Base-by-base conservation (phyloP, 441 rosid species). In the Erodium chrysanthum region DNA sequence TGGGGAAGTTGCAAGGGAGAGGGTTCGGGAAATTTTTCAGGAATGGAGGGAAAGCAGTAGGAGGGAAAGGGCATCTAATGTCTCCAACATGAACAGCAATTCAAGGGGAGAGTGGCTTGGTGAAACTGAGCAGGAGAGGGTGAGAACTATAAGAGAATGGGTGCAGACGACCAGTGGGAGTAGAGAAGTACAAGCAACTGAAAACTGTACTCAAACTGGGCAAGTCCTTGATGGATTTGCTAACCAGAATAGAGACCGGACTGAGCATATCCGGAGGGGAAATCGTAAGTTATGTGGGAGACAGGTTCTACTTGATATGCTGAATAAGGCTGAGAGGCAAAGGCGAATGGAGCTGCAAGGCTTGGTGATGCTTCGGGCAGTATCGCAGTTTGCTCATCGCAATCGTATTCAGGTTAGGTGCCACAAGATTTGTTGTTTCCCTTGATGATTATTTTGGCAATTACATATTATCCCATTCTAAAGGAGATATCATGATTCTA, bases 301-400 rank as follows among this genome's bases (percentile, higher is more conserved):
- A 74, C 97, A 93, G 71, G 92, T 83, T 66, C 67, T 87, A 69
- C 84, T 90, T 72, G 98, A 93, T 77, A 86, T 90, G 97, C 66
- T 90, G 67, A 86, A 87, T 71, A 87, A 82, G 86, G 84, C 85
- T 42, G 92, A 87, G 78, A 82, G 83, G 71, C 97, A 90, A 78
- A 82, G 97, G 75, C 86, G 79, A 72, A 83, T 70, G 58, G 98
- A 93, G 84, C 84, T 93, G 64, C 87, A 83, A 69, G 84, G 80
- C 42, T 77, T 93, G 77, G 46, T 75, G 80, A 88, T 83, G 77
- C 85, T 71, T 73, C 84, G 74, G 27, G 86, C 92, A 70, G 98
- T 93, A 52, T 82, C 98, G 31, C 84, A 85, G 71, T 93, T 93
- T 78, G 83, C 96, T 74, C 95, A 93, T 75, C 90, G 95, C 60